Conservation (phyloP, 2,329 filamentous ascomycete genomes). For the Pseudopyrenochaeta lycopersici region DNA sequence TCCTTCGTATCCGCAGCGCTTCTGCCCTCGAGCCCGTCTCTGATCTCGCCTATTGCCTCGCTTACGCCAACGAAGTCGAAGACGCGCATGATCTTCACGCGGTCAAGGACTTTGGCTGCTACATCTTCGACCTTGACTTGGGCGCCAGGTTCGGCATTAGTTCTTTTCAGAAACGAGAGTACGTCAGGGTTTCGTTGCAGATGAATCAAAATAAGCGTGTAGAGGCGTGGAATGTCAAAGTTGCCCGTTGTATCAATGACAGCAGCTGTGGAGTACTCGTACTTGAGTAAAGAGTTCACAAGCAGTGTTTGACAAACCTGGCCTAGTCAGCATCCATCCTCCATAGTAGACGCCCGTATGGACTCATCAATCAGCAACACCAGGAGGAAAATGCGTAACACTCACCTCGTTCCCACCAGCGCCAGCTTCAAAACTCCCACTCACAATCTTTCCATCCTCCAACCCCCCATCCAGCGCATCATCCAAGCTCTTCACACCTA, state of each 20-base stretch:
- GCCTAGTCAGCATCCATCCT: background rate
- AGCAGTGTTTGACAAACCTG: conserved; percentile 45
- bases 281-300: conserved; percentile 48
- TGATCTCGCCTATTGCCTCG: conserved; percentile 57
- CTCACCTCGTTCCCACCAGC: conserved; percentile 33
- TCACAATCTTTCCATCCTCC: conserved; percentile 43
- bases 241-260: conserved; percentile 58
- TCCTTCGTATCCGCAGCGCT: background rate
- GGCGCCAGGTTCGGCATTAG: background rate
- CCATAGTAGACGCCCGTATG: background rate
- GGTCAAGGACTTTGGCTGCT: conserved; percentile 51
- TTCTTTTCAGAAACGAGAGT: background rate
- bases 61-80: conserved; percentile 60
- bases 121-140: conserved; percentile 27
- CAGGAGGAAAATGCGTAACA: background rate
- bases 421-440: conserved; percentile 46
- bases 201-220: conserved; percentile 37
- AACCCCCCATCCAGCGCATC: conserved; percentile 49
- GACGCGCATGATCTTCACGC: conserved; percentile 59
- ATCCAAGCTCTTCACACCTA: conserved; percentile 45
- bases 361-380: background rate
- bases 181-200: conserved; percentile 17
- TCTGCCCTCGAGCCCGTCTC: conserved; percentile 42
- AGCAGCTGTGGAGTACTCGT: conserved; percentile 41
- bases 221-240: conserved; percentile 55